phyloP scores from a whole-genome alignment of 1,139 yeast genomes.

The Taphrina deformans region DNA sequence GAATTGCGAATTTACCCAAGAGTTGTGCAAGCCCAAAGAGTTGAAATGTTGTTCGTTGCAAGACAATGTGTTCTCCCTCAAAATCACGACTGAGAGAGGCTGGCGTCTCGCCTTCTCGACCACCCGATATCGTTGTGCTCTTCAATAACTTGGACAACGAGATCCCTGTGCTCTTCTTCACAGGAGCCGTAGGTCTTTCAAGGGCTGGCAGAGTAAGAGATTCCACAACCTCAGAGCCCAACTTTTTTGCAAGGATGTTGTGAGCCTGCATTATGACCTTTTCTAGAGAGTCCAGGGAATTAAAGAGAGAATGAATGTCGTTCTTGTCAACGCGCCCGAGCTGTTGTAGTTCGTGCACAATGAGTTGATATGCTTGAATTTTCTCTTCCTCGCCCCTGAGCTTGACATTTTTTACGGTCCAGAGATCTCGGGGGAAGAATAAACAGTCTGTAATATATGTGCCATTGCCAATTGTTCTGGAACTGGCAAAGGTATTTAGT shows the following conservation, averaged over 20 bases:
- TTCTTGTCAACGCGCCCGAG: constrained; percentile 24
- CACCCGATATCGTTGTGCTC: not conserved
- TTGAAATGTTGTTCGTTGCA: not conserved
- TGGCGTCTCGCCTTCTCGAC: not conserved
- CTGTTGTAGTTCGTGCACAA: constrained; percentile 16
- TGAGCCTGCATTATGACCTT: constrained; percentile 10
- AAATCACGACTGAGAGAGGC: not conserved
- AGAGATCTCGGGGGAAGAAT: constrained; percentile 28
- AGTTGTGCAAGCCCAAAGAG: constrained; percentile 13
- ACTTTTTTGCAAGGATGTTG: not conserved
- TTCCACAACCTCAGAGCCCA: constrained; percentile 13
- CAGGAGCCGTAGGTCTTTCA: not conserved
- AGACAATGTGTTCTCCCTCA: constrained; percentile 1
- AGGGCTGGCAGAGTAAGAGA: not conserved
- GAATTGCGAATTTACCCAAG: not conserved
- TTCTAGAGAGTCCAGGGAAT: constrained; percentile 3
- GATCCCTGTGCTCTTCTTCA: constrained; percentile 5
- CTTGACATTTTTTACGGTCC: constrained; percentile 29
- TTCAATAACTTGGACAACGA: constrained; percentile 10
- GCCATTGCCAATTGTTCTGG: constrained; percentile 7
- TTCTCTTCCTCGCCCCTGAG: constrained; percentile 35
- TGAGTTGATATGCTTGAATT: constrained; percentile 24
- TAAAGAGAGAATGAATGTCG: constrained; percentile 6
- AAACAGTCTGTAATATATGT: constrained; percentile 14
- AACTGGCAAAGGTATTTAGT: constrained; percentile 17